Base-by-base conservation (phyloP, 805 yeast genomes). In the Tetrapisispora nanseiensis region DNA sequence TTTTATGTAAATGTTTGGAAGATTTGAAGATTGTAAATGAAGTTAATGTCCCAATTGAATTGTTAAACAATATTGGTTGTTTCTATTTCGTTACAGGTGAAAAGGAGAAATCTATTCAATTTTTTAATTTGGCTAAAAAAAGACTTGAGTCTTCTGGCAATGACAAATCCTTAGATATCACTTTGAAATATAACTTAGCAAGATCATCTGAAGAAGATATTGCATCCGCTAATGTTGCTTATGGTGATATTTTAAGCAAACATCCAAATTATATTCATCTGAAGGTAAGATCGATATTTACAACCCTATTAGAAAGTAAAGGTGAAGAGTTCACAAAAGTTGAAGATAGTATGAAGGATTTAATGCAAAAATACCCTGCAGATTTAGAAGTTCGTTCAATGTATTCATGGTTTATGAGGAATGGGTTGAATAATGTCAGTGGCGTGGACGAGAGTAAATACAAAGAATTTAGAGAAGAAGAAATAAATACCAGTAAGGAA, bases 341-440 rank as follows among this genome's bases (percentile, higher is more conserved):
- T 9, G 39, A 46, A 4, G 42, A 41, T 19, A 48, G 42, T 9
- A 22, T 39, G 6, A 24, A 21, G 70, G 55, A 66, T 3, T 64
- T 92, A 4, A 62, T 90, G 39, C 62, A 65, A 3, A 62, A 69
- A 12, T 69, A 76, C 46, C 71, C 77, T 1, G 74, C 77, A 9
- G 76, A 86, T 55, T 65, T 86, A 46, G 96, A 89, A 58, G 79
- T 86, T 2, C 78, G 98, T 47, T 82, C 97, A 0, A 83, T 92
- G 51, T 86, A 83, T 59, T 92, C 95, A 26, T 92, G 97, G 97
- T 86, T 76, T 55, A 67, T 87, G 51, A 69, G 64, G 46, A 76
- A 74, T 46, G 20, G 24, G 9, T 10, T 33, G 13, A 33, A 26
- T 4, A 13, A n/a, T 7, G 9, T 22, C 5, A 27, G 5, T 11